phyloP scores from a whole-genome alignment of 148 eudicot genomes.

The Fallopia convolvulus region DNA sequence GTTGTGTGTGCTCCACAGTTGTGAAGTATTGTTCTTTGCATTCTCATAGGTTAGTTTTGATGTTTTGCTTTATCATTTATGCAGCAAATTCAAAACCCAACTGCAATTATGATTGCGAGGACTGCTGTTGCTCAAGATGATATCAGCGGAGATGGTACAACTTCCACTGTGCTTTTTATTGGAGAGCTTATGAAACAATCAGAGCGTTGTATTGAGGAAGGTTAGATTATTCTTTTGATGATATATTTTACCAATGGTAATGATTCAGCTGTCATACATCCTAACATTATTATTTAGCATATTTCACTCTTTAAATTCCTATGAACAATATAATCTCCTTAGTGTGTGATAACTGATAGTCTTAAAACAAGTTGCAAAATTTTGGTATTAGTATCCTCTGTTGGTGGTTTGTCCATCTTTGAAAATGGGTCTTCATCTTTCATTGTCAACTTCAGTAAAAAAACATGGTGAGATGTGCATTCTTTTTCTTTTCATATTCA shows the following conservation, averaged over 20 bases:
- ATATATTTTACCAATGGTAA: background rate
- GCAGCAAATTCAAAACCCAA: slow-evolving; percentile 99
- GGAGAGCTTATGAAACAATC: slow-evolving; percentile 99
- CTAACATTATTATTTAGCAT: background rate
- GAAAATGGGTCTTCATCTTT: background rate
- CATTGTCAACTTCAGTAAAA: background rate
- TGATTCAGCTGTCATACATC: background rate
- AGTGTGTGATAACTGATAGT: background rate
- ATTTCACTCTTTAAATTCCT: background rate
- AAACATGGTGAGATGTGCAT: background rate
- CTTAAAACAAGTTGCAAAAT: background rate
- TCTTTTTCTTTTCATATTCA: background rate
- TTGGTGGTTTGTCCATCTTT: background rate
- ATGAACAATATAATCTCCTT: background rate
- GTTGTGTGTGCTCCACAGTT: background rate
- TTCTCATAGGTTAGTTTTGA: background rate
- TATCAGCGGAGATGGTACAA: slow-evolving; percentile 95
- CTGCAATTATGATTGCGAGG: slow-evolving; percentile 98
- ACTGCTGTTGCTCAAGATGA: slow-evolving; percentile 99
- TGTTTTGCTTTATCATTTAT: slow-evolving; percentile 10
- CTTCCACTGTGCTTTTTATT: slow-evolving; percentile 93
- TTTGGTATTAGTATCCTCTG: background rate
- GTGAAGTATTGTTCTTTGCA: background rate
- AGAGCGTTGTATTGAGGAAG: slow-evolving; percentile 92
- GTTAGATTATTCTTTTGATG: slow-evolving; percentile 22